Conservation (phyloP, 202 grass and related monocot species). For the Schoenoplectus tabernaemontani region DNA sequence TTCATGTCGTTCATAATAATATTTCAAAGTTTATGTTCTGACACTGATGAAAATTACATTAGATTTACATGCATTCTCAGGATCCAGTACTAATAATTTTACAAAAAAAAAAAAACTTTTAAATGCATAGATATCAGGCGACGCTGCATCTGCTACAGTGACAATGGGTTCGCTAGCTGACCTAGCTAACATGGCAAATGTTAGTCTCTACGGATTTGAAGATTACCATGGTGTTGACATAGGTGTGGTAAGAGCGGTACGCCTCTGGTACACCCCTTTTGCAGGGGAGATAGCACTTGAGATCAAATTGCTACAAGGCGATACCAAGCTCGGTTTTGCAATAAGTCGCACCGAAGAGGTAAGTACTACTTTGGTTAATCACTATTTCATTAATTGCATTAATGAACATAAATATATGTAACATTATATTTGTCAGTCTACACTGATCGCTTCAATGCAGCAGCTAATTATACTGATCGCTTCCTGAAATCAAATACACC, state of each 20-base stretch:
- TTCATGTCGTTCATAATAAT: neutral
- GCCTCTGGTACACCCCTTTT: conserved; percentile 64
- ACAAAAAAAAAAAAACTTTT: neutral
- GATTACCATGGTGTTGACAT: conserved; percentile 95
- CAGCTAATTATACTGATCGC: no score
- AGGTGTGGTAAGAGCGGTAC: conserved; percentile 63
- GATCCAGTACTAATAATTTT: neutral
- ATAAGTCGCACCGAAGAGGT: conserved; percentile 89
- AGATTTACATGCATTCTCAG: neutral
- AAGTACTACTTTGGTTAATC: neutral
- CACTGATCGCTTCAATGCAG: no score
- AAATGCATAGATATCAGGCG: conserved; percentile 54
- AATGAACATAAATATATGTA: neutral
- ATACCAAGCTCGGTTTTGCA: conserved; percentile 72
- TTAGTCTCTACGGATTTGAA: conserved; percentile 85
- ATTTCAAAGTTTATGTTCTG: neutral
- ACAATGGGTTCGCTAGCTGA: conserved; percentile 62
- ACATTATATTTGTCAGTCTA: no score
- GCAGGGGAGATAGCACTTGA: conserved; percentile 57
- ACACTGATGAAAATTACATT: neutral
- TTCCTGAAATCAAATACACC: no score
- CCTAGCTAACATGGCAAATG: conserved; percentile 67
- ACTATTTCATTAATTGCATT: neutral
- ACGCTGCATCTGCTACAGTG: conserved; percentile 65
- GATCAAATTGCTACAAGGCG: conserved; percentile 45